phyloP scores from a whole-genome alignment of 2,329 filamentous ascomycete genomes.

The Claviceps maximensis region DNA sequence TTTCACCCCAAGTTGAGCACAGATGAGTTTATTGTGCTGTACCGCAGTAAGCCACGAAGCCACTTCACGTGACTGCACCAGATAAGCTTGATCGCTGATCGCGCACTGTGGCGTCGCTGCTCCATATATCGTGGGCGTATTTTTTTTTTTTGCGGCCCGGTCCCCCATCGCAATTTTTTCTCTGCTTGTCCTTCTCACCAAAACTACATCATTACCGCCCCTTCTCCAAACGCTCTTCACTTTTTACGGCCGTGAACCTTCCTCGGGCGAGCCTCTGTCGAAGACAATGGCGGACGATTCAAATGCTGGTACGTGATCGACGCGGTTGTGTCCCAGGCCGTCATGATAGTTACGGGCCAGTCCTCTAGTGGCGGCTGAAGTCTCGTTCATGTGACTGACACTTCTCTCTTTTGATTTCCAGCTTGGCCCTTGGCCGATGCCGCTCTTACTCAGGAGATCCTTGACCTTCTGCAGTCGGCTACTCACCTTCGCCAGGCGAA shows the following conservation, averaged over 20 bases:
- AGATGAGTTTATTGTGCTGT: too few species aligned
- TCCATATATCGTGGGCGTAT: background rate
- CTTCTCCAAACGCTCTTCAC: constrained; percentile 1
- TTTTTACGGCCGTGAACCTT: constrained; percentile 43
- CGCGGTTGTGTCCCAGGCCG: too few species aligned
- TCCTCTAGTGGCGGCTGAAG: background rate
- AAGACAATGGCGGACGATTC: constrained; percentile 15
- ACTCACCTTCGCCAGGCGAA: constrained; percentile 60
- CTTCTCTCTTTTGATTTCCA: constrained; percentile 12
- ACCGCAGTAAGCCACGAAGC: background rate
- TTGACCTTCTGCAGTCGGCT: constrained; percentile 67
- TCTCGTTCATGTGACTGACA: background rate
- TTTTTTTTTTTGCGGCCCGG: constrained; percentile 4
- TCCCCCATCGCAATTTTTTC: background rate
- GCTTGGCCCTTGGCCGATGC: constrained; percentile 63
- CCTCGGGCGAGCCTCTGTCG: constrained; percentile 19
- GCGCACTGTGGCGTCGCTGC: background rate
- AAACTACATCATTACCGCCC: constrained; percentile 1
- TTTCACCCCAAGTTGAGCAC: too few species aligned
- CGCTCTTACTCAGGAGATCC: constrained; percentile 65
- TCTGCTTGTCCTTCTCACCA: constrained; percentile 1
- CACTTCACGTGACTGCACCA: background rate
- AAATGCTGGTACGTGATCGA: constrained; percentile 11
- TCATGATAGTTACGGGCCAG: too few species aligned
- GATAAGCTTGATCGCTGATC: background rate